Conservation (phyloP, 148 eudicot species). For the Cornus florida region DNA sequence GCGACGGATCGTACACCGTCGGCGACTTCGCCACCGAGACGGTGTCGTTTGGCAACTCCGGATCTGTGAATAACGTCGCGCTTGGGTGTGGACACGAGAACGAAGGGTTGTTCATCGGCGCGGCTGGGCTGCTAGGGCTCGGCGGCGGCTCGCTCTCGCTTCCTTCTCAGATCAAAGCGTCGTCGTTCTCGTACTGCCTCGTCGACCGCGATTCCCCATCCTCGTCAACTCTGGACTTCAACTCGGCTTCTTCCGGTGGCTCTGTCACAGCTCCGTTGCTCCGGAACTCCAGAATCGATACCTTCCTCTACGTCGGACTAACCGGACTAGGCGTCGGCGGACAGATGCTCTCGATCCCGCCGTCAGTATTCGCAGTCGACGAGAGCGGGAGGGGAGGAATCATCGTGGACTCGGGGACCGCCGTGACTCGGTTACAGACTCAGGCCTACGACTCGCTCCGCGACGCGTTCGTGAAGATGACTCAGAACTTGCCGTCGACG, state of each 20-base stretch:
- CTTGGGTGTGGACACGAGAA: constrained; percentile 89
- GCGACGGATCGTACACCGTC: constrained; percentile 81
- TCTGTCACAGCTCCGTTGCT: constrained; percentile 35
- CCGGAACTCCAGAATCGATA: constrained; percentile 20
- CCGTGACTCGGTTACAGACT: constrained; percentile 49
- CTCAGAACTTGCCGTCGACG: constrained; percentile 29
- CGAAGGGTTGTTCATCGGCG: constrained; percentile 64
- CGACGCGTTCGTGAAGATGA: constrained; percentile 35
- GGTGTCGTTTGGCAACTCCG: constrained; percentile 58
- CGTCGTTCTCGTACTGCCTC: constrained; percentile 62
- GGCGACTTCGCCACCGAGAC: constrained; percentile 77
- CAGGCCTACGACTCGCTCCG: constrained; percentile 52
- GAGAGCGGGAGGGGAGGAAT: constrained; percentile 49
- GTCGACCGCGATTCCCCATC: constrained; percentile 53
- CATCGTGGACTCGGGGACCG: constrained; percentile 70
- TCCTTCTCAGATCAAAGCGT: constrained; percentile 49
- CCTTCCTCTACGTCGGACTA: constrained; percentile 46
- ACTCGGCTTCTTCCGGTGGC: constrained; percentile 47
- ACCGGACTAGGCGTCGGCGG: constrained; percentile 63
- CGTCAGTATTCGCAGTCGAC: constrained; percentile 31
- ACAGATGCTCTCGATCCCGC: constrained; percentile 28
- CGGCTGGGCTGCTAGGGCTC: constrained; percentile 71
- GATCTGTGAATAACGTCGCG: constrained; percentile 38
- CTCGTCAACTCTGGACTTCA: constrained; percentile 23
- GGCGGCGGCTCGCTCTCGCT: constrained; percentile 62